Evolutionary conservation across 2,329 filamentous ascomycete species (phyloP).

Genomic region (Ampelomyces quisqualis): DNA sequence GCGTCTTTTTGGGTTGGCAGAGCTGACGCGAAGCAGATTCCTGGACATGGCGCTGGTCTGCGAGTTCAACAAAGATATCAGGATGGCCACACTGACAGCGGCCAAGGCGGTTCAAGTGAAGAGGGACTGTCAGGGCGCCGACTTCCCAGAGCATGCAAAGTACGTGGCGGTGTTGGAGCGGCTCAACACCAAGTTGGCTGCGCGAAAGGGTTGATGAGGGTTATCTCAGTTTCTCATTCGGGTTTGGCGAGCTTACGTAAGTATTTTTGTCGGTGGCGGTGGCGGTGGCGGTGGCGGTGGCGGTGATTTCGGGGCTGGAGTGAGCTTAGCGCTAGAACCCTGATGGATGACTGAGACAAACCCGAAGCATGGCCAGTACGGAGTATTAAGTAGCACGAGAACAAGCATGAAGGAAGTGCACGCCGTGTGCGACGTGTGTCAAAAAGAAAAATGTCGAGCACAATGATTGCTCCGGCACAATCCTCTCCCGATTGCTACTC

Average conservation of each 20-base stretch:
- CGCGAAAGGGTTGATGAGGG: no score
- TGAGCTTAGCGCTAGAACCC: slow-evolving; percentile 14
- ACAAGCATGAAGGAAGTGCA: no score
- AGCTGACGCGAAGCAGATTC: slow-evolving; percentile 22
- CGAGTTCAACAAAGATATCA: slow-evolving; percentile 25
- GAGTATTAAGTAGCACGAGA: no score
- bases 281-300: neutral
- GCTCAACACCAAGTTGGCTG: neutral
- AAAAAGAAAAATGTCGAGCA: neutral
- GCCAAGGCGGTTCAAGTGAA: slow-evolving; percentile 33
- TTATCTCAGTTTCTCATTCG: no score
- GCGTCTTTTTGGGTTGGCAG: no score
- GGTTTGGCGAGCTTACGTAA: no score
- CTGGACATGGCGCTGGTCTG: slow-evolving; percentile 38
- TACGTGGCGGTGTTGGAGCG: slow-evolving; percentile 27
- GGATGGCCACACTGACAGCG: slow-evolving; percentile 20
- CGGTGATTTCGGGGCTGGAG: neutral
- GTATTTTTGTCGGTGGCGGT: no score
- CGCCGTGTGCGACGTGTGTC: no score
- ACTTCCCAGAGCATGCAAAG: slow-evolving; percentile 26
- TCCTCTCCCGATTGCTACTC: no score
- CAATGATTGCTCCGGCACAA: no score
- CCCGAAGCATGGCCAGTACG: slow-evolving; percentile 17
- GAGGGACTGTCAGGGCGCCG: slow-evolving; percentile 29
- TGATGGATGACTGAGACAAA: slow-evolving; percentile 26